Conservation (phyloP, 345 rosid species). For the Eucalyptus sideroxylon region DNA sequence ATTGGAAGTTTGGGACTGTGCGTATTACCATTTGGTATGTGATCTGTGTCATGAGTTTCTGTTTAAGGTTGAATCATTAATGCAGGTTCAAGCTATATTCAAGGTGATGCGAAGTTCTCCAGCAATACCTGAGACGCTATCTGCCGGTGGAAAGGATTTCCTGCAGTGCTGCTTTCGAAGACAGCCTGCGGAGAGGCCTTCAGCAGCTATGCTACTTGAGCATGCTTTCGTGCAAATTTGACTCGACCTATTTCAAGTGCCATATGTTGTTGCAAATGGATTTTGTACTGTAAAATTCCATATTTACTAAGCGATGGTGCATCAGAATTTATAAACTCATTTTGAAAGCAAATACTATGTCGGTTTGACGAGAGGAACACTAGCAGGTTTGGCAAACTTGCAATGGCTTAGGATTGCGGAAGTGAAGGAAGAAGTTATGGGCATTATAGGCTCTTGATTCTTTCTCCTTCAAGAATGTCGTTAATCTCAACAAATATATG, state of each 20-base stretch:
- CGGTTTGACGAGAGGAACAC: no score
- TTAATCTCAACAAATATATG: no score
- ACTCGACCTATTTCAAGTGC: background rate
- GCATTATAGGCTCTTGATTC: no score
- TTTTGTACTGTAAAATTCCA: background rate
- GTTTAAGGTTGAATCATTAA: background rate
- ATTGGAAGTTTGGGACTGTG: background rate
- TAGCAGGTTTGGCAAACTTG: no score
- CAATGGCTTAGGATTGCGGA: no score
- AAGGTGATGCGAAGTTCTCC: constrained; percentile 76
- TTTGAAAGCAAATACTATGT: no score
- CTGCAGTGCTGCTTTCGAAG: constrained; percentile 60
- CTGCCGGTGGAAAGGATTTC: constrained; percentile 79
- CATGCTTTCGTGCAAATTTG: constrained; percentile 50
- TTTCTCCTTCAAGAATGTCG: no score
- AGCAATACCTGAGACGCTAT: constrained; percentile 52
- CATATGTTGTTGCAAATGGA: background rate
- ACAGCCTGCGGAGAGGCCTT: constrained; percentile 79
- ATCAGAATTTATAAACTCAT: no score
- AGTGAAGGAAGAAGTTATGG: no score
- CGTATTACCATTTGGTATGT: background rate
- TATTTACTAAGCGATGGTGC: background rate
- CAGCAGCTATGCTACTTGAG: constrained; percentile 55
- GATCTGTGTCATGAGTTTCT: background rate
- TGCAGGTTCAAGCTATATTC: constrained; percentile 90